These are phyloP conservation scores for Lactarius indigo DNA, from an alignment of 768 basidiomycete species.

Conservation along the genomic window DNA sequence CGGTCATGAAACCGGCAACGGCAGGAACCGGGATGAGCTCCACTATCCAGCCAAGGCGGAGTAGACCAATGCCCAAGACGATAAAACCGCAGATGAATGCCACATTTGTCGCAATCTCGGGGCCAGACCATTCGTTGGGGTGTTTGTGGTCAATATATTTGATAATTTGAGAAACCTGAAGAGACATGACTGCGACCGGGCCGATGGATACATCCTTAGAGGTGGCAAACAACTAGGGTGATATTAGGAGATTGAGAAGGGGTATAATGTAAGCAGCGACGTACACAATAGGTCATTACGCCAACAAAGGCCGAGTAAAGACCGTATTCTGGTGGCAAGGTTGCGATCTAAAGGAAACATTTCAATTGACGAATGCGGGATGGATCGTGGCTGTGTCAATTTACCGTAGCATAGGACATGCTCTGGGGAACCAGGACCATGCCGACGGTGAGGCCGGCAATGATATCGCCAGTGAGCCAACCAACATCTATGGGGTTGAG, in stretches of 20 bases:
- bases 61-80: conserved; percentile 82
- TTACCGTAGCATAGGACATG: conserved; percentile 82
- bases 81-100: conserved; percentile 90
- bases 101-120: conserved; percentile 78
- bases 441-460: conserved; percentile 91
- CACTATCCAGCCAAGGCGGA: conserved; percentile 90
- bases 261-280: conserved; percentile 26
- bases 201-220: conserved; percentile 99
- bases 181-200: conserved; percentile 97
- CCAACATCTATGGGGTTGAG: conserved; percentile 37
- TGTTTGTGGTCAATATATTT: conserved; percentile 51
- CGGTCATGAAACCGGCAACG: conserved; percentile 93
- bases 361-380: neutral
- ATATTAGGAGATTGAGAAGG: conserved; percentile 8
- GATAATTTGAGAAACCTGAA: conserved; percentile 82
- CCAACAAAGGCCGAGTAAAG: conserved; percentile 94
- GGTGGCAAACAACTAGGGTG: conserved; percentile 81
- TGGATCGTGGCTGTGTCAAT: neutral
- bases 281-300: conserved; percentile 75
- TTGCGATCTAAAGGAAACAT: conserved; percentile 60
- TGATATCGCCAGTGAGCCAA: conserved; percentile 83
- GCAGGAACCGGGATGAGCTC: conserved; percentile 90
- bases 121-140: conserved; percentile 56
- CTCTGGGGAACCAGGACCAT: conserved; percentile 94
- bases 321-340: conserved; percentile 82